phyloP scores from a whole-genome alignment of 768 basidiomycete genomes.

The Gelatoporia subvermispora region DNA sequence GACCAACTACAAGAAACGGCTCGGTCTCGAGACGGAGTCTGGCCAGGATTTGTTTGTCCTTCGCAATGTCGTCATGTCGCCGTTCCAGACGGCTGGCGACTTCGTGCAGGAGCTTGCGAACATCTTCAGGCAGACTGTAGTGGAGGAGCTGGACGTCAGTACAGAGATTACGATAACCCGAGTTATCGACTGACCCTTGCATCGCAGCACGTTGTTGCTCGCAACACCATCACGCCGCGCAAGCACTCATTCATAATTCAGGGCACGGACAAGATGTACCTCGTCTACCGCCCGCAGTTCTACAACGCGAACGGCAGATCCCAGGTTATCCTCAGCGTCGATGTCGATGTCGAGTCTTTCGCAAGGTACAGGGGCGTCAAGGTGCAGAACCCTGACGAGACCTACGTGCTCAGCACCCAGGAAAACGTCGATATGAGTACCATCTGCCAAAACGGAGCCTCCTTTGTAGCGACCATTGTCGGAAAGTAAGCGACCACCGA shows the following conservation, averaged over 20 bases:
- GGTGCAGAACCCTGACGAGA: too few species aligned
- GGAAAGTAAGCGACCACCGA: too few species aligned
- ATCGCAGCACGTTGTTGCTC: constrained; percentile 15
- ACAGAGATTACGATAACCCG: too few species aligned
- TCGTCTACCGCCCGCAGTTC: constrained; percentile 33
- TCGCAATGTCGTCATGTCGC: constrained; percentile 37
- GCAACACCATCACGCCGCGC: constrained; percentile 30
- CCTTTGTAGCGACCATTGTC: too few species aligned
- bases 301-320: constrained; percentile 30
- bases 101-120: constrained; percentile 28
- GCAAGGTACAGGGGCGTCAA: too few species aligned
- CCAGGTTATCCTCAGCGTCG: constrained; percentile 30
- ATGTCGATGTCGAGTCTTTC: too few species aligned
- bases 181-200: background rate
- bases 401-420: too few species aligned
- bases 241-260: constrained; percentile 34
- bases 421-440: too few species aligned
- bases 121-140: constrained; percentile 27
- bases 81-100: constrained; percentile 29
- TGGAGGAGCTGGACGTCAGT: constrained; percentile 31
- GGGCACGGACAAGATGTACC: constrained; percentile 28
- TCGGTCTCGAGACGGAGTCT: constrained; percentile 23
- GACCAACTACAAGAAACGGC: constrained; percentile 32
- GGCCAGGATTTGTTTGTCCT: constrained; percentile 31
- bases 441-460: too few species aligned